Evolutionary conservation across 352 stramenopile genomes (phyloP).

Genomic region (Pilasporangium apinafurcum): DNA sequence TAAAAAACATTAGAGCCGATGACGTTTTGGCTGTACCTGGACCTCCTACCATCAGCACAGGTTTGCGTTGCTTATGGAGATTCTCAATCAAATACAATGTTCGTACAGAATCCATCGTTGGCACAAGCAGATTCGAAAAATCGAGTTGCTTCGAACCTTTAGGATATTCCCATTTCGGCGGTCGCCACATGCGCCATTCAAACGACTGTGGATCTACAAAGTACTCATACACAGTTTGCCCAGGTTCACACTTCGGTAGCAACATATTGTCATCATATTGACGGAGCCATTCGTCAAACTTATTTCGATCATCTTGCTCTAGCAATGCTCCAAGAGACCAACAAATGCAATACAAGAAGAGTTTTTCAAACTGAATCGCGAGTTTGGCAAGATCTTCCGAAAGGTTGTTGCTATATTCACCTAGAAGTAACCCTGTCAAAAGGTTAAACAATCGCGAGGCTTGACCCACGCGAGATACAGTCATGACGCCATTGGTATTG

Average conservation of each 20-base stretch:
- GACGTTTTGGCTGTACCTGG: constrained; percentile 98
- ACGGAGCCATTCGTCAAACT: constrained; percentile 95
- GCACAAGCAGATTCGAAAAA: constrained; percentile 97
- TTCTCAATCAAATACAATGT: constrained; percentile 91
- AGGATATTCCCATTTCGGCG: constrained; percentile 94
- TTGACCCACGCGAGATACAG: constrained; percentile 88
- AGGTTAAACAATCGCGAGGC: constrained; percentile 79
- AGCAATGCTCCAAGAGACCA: constrained; percentile 96
- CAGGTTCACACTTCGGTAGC: constrained; percentile 87
- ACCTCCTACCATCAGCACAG: constrained; percentile 95
- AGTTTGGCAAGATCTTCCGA: constrained; percentile 65
- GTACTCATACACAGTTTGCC: constrained; percentile 92
- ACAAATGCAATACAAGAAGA: constrained; percentile 95
- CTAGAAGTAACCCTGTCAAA: constrained; percentile 89
- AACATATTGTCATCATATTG: constrained; percentile 88
- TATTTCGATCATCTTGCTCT: constrained; percentile 93
- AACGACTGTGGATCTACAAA: constrained; percentile 89
- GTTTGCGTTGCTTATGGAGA: constrained; percentile 91
- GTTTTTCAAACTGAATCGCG: constrained; percentile 88
- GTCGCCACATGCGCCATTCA: constrained; percentile 94
- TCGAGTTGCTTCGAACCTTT: constrained; percentile 91
- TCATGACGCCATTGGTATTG: constrained; percentile 92
- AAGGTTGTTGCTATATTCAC: constrained; percentile 61
- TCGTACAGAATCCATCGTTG: constrained; percentile 97
- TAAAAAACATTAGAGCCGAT: constrained; percentile 97